A percentile compares a stretch with the other conserved stretches of the same genome.
Evolutionary conservation across 768 basidiomycete genomes (phyloP).

Genomic region (Calocybe gangraenosa): DNA sequence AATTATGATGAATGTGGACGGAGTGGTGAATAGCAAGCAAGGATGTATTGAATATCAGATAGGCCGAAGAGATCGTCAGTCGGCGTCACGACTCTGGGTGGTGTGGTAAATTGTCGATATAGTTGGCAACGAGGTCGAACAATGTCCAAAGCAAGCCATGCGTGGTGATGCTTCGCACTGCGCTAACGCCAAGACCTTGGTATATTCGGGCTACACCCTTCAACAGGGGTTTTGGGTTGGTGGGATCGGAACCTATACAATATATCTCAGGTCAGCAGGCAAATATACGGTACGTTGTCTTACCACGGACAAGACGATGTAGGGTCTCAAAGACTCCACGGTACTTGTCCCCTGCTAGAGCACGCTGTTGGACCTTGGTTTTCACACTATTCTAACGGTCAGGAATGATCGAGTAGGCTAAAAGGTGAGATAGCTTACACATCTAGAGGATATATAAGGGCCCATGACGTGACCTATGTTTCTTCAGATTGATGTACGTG

Average conservation of each 20-base stretch:
- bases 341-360: slow-evolving; percentile 73
- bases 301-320: slow-evolving; percentile 77
- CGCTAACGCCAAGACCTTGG: slow-evolving; percentile 91
- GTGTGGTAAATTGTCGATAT: slow-evolving; percentile 57
- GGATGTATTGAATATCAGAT: slow-evolving; percentile 2
- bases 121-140: slow-evolving; percentile 74
- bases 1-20: slow-evolving; percentile 8
- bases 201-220: slow-evolving; percentile 84
- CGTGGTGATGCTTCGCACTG: slow-evolving; percentile 86
- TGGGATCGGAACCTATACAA: slow-evolving; percentile 68
- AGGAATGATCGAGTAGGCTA: slow-evolving; percentile 7
- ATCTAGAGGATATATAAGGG: slow-evolving; percentile 89
- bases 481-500: slow-evolving; percentile 19
- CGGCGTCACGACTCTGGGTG: slow-evolving; percentile 20
- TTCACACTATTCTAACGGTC: slow-evolving; percentile 56
- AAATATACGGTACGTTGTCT: slow-evolving; percentile 6
- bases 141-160: slow-evolving; percentile 94
- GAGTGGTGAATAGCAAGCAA: slow-evolving; percentile 7
- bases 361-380: slow-evolving; percentile 94
- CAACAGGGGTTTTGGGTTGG: slow-evolving; percentile 69
- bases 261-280: background rate
- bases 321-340: slow-evolving; percentile 74
- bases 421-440: slow-evolving; percentile 50
- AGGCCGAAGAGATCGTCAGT: background rate
- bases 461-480: slow-evolving; percentile 69